Base-by-base conservation (phyloP, 225 moss, liverwort and hornwort species). In the Climacium dendroides region DNA sequence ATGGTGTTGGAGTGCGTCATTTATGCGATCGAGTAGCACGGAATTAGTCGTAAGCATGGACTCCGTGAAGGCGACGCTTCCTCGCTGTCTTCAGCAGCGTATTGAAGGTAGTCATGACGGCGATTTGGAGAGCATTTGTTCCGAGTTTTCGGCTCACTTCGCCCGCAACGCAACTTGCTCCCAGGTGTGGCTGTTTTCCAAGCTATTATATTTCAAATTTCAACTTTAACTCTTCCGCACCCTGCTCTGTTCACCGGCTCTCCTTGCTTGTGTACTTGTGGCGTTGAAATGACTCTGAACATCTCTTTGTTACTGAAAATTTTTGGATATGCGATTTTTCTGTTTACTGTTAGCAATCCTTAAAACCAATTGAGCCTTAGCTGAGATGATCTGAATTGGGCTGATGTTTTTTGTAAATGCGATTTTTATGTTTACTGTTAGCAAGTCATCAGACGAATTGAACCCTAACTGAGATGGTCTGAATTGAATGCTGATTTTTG, bases 101-200 rank as follows among this genome's bases (percentile, higher is more conserved):
- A 91, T 94, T 84, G 90, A 82, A 84, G 53, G 43, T 6, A 90
- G 90, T 85, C 81, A 20, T 4, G 76, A 39, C 43, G 84, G 23
- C 26, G 83, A 92, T 77, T 66, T 92, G 78, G 78, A 75, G n/a
- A 61, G 20, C 50, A 86, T 90, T 73, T 92, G 94, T 61, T 78
- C 84, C 45, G 91, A 78, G 26, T 86, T 94, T 67, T 86, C 81
- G 55, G 48, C 77, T 35, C 94, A 94, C 73, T 67, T 94, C 87
- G 35, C 62, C 74, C 62, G 43, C 86, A 86, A 90, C 81, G 60
- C n/a, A 50, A 78, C 78, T 61, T 92, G 94, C 86, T 85, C 62
- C 61, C 81, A 89, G 92, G 94, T 92, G 11, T 66, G 58, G 8
- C 48, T 5, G 48, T 53, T 74, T 17, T 35, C 47, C 34, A 15